phyloP scores from a whole-genome alignment of 2,329 filamentous ascomycete genomes.

The Colletotrichum karsti region DNA sequence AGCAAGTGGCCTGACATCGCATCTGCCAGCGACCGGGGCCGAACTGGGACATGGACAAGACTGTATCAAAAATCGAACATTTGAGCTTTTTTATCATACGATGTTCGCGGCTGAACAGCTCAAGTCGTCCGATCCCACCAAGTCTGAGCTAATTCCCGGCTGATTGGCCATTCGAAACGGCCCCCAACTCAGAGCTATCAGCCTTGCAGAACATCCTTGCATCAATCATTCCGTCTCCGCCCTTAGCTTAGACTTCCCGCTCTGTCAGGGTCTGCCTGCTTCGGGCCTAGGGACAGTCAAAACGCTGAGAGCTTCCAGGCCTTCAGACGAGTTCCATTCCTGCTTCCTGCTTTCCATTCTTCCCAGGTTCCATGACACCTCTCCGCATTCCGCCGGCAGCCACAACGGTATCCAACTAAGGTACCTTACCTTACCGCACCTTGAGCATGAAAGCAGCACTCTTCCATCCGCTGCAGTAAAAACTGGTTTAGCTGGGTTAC shows the following conservation, averaged over 20 bases:
- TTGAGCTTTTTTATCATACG: constrained; percentile 46
- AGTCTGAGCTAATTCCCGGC: no score
- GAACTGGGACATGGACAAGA: constrained; percentile 6
- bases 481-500: no score
- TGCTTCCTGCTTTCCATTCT: no score
- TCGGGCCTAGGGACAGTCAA: background rate
- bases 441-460: no score
- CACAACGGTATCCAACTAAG: no score
- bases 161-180: constrained; percentile 12
- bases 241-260: constrained; percentile 27
- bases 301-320: no score
- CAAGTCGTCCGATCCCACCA: no score
- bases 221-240: no score
- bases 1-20: constrained; percentile 32
- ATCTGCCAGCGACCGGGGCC: constrained; percentile 27
- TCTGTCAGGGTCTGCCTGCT: constrained; percentile 14
- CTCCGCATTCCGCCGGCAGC: no score
- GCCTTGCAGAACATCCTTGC: constrained; percentile 22
- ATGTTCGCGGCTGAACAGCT: constrained; percentile 46
- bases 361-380: no score
- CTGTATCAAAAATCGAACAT: constrained; percentile 29
- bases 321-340: no score
- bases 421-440: no score
- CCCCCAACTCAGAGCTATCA: constrained; percentile 5
- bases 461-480: background rate